Evolutionary conservation across 1,284 basidiomycete genomes (phyloP).

Genomic region (Ustilago nuda): DNA sequence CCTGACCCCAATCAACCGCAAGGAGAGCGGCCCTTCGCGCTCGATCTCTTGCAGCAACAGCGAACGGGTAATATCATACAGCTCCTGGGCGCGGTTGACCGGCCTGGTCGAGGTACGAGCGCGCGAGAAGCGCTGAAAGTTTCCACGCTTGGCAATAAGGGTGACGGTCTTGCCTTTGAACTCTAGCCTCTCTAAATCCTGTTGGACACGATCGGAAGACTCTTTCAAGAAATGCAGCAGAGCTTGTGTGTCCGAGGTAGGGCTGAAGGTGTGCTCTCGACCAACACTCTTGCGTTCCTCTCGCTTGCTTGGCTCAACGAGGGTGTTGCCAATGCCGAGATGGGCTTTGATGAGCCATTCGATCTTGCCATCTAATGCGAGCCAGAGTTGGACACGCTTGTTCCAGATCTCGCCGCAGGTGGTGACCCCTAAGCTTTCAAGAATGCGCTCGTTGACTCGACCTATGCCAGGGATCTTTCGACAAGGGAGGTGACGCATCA

Average conservation of each 20-base stretch:
- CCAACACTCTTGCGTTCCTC: constrained; percentile 64
- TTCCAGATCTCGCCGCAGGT: constrained; percentile 66
- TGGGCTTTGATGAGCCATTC: constrained; percentile 61
- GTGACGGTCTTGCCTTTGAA: constrained; percentile 63
- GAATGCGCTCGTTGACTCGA: constrained; percentile 64
- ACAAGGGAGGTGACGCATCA: constrained; percentile 60
- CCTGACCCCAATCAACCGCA: constrained; percentile 63
- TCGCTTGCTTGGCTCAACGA: constrained; percentile 60
- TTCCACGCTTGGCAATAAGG: constrained; percentile 60
- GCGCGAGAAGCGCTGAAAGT: constrained; percentile 64
- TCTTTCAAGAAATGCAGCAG: constrained; percentile 52
- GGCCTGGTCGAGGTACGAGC: constrained; percentile 38
- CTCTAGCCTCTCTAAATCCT: constrained; percentile 57
- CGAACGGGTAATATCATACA: constrained; percentile 49
- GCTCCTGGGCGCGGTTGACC: constrained; percentile 52
- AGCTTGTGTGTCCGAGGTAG: constrained; percentile 43
- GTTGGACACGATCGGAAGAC: constrained; percentile 56
- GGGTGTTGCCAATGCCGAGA: constrained; percentile 59
- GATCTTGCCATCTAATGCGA: constrained; percentile 56
- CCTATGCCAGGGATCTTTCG: constrained; percentile 67
- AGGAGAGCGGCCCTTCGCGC: constrained; percentile 31
- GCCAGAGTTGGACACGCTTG: constrained; percentile 58
- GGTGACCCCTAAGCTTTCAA: constrained; percentile 57
- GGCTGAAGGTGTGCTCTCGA: constrained; percentile 66
- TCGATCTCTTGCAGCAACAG: constrained; percentile 56